Conservation (phyloP, 352 stramenopile species). For the Phytopythium aichiense region DNA sequence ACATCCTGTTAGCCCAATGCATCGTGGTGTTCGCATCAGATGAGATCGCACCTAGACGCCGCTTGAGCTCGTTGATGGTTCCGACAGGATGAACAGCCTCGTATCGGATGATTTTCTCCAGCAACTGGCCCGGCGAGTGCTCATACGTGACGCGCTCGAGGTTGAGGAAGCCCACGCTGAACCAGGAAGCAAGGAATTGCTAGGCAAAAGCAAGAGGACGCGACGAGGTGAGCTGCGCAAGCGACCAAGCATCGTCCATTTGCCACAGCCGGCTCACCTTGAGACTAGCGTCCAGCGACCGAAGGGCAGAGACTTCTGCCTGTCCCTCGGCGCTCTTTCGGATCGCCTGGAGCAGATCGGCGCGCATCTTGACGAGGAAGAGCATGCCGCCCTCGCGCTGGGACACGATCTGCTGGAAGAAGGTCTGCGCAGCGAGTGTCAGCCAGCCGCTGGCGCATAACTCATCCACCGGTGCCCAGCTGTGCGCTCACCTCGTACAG, state of each 20-base stretch:
- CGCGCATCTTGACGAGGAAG: slow-evolving; percentile 75
- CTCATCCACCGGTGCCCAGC: background rate
- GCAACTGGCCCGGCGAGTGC: slow-evolving; percentile 83
- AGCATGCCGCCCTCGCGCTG: slow-evolving; percentile 78
- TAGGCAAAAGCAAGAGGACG: slow-evolving; percentile 12
- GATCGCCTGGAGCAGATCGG: slow-evolving; percentile 60
- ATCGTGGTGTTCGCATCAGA: background rate
- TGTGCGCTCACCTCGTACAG: slow-evolving; percentile 44
- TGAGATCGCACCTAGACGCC: slow-evolving; percentile 62
- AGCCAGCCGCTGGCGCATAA: background rate
- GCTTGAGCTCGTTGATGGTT: slow-evolving; percentile 92
- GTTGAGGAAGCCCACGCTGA: slow-evolving; percentile 90
- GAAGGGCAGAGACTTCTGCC: slow-evolving; percentile 44
- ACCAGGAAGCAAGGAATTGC: slow-evolving; percentile 89
- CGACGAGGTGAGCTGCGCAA: background rate
- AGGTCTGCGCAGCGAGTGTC: slow-evolving; percentile 33
- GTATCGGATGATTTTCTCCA: slow-evolving; percentile 95
- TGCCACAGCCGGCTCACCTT: slow-evolving; percentile 32
- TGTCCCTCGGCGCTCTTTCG: slow-evolving; percentile 41
- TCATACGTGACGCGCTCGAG: slow-evolving; percentile 93
- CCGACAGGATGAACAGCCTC: slow-evolving; percentile 94
- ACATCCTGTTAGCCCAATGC: background rate
- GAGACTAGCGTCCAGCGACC: slow-evolving; percentile 66
- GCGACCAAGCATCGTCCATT: background rate
- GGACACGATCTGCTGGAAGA: slow-evolving; percentile 83